Percentiles rank a stretch among this genome's conserved stretches.
These are phyloP conservation scores for Metschnikowia vanudenii DNA, from an alignment of 805 yeast species.

Conservation along the genomic window DNA sequence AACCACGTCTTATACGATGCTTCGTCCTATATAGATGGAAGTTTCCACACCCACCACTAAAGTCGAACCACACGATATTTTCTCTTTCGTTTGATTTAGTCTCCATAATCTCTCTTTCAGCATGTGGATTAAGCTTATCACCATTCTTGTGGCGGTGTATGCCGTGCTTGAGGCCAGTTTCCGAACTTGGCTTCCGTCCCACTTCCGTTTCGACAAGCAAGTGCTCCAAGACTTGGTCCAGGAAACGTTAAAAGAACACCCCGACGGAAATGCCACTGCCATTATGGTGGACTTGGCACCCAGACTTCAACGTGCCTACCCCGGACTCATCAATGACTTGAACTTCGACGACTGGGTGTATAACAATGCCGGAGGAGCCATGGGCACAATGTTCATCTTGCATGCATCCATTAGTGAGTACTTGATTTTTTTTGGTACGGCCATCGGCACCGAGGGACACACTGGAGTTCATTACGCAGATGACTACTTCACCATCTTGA, in stretches of 20 bases:
- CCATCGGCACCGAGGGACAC: slow-evolving; percentile 96
- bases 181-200: slow-evolving; percentile 65
- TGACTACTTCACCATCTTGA: slow-evolving; percentile 89
- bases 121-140: slow-evolving; percentile 18
- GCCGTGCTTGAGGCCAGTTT: slow-evolving; percentile 41
- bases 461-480: slow-evolving; percentile 95
- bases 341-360: slow-evolving; percentile 86
- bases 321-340: slow-evolving; percentile 68
- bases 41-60: no score
- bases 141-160: slow-evolving; percentile 28
- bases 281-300: slow-evolving; percentile 62
- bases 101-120: not conserved
- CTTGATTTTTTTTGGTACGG: slow-evolving; percentile 87
- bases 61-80: no score
- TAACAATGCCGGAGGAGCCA: slow-evolving; percentile 98
- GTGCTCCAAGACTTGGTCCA: slow-evolving; percentile 58
- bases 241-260: slow-evolving; percentile 51
- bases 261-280: slow-evolving; percentile 59
- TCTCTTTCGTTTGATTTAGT: not conserved
- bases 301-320: slow-evolving; percentile 51
- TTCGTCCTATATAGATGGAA: no score
- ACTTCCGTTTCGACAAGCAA: slow-evolving; percentile 68
- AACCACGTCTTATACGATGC: no score
- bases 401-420: slow-evolving; percentile 96
- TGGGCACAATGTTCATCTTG: slow-evolving; percentile 92